These are phyloP conservation scores for Cercospora beticola DNA, from an alignment of 2,329 filamentous ascomycete genomes.

Conservation along the genomic window DNA sequence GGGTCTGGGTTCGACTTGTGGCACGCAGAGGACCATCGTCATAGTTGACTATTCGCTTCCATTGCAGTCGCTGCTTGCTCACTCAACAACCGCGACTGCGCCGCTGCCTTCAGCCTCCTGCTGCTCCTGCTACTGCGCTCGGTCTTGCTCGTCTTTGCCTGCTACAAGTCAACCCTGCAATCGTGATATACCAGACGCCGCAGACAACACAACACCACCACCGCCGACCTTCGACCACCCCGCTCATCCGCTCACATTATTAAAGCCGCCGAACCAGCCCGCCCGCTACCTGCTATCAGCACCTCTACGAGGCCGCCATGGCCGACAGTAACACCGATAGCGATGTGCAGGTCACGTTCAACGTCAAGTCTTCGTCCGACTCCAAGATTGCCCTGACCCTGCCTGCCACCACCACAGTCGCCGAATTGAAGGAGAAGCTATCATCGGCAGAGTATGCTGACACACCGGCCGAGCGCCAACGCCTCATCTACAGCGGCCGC, in stretches of 20 bases:
- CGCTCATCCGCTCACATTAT: background rate
- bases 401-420: conserved; percentile 70
- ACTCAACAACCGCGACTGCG: background rate
- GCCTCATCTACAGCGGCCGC: conserved; percentile 94
- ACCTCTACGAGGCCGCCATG: conserved; percentile 48
- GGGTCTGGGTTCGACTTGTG: background rate
- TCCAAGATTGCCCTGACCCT: conserved; percentile 81
- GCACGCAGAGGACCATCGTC: background rate
- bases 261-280: background rate
- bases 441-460: conserved; percentile 78
- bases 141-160: background rate
- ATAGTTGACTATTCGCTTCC: background rate
- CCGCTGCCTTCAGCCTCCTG: background rate
- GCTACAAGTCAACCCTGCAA: background rate
- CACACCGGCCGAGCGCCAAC: conserved; percentile 82
- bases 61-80: background rate
- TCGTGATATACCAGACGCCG: background rate
- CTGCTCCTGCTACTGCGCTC: background rate
- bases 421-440: conserved; percentile 87
- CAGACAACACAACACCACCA: background rate
- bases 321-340: conserved; percentile 57
- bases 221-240: background rate
- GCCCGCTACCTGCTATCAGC: background rate
- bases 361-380: conserved; percentile 94
- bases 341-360: conserved; percentile 87